A percentile compares a stretch with the other conserved stretches of the same genome.
phyloP scores from a whole-genome alignment of 2,329 filamentous ascomycete species.

The Paraconiothyrium sp. region DNA sequence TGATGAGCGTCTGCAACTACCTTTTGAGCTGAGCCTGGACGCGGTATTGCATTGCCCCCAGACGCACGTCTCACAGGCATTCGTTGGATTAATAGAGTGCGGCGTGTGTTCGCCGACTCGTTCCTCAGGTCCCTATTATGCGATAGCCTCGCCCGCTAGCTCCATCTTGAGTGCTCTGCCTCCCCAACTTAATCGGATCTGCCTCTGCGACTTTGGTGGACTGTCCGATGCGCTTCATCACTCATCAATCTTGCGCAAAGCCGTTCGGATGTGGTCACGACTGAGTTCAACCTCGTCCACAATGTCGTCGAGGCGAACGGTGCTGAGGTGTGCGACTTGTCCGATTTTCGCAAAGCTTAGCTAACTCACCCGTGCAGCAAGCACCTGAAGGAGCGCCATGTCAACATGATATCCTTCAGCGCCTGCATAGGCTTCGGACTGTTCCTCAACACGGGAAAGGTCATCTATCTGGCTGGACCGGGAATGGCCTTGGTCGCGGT shows the following conservation, averaged over 20 bases:
- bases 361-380: conserved; percentile 23
- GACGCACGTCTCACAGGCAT: conserved; percentile 22
- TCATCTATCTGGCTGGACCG: conserved; percentile 51
- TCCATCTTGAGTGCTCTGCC: conserved; percentile 17
- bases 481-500: conserved; percentile 50
- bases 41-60: conserved; percentile 6
- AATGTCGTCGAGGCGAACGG: conserved; percentile 37
- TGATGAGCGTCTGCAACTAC: conserved; percentile 23
- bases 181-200: conserved; percentile 12
- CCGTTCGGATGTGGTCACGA: conserved; percentile 17
- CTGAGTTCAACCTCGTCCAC: conserved; percentile 19
- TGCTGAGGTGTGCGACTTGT: conserved; percentile 29
- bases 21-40: conserved; percentile 23
- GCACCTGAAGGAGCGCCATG: conserved; percentile 40
- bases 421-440: conserved; percentile 50
- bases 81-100: conserved; percentile 26
- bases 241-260: conserved; percentile 3
- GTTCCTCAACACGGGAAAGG: conserved; percentile 50
- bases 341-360: neutral
- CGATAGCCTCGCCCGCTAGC: conserved; percentile 21
- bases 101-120: conserved; percentile 28
- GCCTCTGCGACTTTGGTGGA: conserved; percentile 16
- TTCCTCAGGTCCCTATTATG: conserved; percentile 23
- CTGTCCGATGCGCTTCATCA: conserved; percentile 20
- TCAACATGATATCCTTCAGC: conserved; percentile 52